phyloP scores from a whole-genome alignment of 129 eudicot species.

The Helichrysum umbraculigerum region DNA sequence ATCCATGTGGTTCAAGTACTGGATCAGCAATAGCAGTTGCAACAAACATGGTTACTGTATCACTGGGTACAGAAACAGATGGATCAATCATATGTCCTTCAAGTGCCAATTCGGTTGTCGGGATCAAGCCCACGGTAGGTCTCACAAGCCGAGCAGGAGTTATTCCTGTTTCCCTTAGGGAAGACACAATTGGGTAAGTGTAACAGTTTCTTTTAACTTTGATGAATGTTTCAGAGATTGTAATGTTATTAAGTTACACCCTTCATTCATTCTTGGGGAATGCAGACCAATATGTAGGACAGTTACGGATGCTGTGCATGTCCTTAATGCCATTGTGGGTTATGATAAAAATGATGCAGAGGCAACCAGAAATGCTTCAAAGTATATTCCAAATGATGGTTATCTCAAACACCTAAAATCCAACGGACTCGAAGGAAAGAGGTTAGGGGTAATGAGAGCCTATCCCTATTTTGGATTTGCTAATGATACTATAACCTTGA shows the following conservation, averaged over 20 bases:
- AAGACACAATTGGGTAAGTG: conserved; percentile 76
- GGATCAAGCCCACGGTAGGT: conserved; percentile 73
- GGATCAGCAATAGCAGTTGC: conserved; percentile 90
- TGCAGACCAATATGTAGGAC: conserved; percentile 70
- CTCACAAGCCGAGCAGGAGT: conserved; percentile 77
- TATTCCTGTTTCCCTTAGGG: conserved; percentile 62
- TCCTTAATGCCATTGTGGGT: conserved; percentile 66
- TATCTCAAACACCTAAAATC: conserved; percentile 49
- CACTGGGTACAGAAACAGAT: conserved; percentile 79
- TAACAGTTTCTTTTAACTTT: background rate
- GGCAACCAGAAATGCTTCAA: conserved; percentile 56
- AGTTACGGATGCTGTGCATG: conserved; percentile 57
- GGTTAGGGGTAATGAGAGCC: conserved; percentile 50
- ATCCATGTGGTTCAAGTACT: conserved; percentile 82
- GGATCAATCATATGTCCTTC: conserved; percentile 75
- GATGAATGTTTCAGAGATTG: background rate
- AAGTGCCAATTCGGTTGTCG: conserved; percentile 49
- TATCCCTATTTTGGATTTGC: conserved; percentile 39
- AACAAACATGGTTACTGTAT: conserved; percentile 60
- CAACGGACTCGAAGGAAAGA: conserved; percentile 55
- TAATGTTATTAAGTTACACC: background rate
- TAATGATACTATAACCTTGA: conserved; percentile 34
- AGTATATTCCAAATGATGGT: conserved; percentile 60
- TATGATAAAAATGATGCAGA: conserved; percentile 54
- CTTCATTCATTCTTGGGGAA: background rate